phyloP scores from a whole-genome alignment of 2,329 filamentous ascomycete species.

The Botryotinia globosa region DNA sequence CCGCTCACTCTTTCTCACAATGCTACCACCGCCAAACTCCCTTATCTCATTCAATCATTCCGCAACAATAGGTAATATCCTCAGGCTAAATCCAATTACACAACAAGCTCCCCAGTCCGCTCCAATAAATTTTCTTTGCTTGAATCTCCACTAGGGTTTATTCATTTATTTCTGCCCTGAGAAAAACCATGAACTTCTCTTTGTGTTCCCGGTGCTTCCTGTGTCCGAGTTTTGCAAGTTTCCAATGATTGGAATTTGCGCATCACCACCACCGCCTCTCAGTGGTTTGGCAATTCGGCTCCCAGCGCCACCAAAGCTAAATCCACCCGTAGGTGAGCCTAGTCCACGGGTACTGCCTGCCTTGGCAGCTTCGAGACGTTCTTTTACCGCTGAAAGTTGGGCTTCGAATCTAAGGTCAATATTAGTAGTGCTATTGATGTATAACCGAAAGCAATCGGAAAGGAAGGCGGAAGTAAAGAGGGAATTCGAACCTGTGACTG shows the following conservation, averaged over 20 bases:
- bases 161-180: constrained; percentile 37
- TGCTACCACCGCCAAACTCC: not conserved
- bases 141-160: not conserved
- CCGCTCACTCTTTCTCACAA: not conserved
- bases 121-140: constrained; percentile 7
- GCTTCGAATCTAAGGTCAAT: constrained; percentile 75
- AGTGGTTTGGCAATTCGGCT: constrained; percentile 69
- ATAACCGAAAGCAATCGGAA: not conserved
- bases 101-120: constrained; percentile 3
- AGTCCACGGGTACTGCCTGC: constrained; percentile 84
- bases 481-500: constrained; percentile 80
- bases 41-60: constrained; percentile 5
- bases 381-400: constrained; percentile 95
- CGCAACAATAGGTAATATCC: constrained; percentile 3
- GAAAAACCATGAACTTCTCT: constrained; percentile 40
- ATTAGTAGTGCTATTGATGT: constrained; percentile 25
- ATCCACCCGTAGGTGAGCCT: constrained; percentile 62
- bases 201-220: constrained; percentile 29
- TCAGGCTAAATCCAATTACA: constrained; percentile 15
- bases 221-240: constrained; percentile 54
- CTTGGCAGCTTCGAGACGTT: constrained; percentile 94
- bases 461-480: constrained; percentile 19
- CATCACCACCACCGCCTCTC: constrained; percentile 53
- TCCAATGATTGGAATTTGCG: constrained; percentile 54
- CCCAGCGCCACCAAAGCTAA: constrained; percentile 65